Evolutionary conservation across 2,329 filamentous ascomycete genomes (phyloP).

Genomic region (Colletotrichum simmondsii): DNA sequence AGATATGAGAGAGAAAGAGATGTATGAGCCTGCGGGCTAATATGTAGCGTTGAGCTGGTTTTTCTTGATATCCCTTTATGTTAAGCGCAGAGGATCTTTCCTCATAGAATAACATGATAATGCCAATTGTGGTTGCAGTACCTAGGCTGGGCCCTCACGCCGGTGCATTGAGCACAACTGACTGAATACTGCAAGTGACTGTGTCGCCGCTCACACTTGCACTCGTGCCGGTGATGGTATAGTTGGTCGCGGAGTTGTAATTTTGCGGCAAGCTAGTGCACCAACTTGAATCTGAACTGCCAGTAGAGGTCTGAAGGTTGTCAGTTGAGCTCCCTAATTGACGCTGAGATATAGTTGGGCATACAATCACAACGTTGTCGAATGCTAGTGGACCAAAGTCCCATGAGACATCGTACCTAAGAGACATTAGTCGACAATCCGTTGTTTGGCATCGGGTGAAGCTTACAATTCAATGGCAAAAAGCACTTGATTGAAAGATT

Average conservation of each 20-base stretch:
- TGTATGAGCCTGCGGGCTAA: neutral
- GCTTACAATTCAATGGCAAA: neutral
- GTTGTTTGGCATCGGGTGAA: neutral
- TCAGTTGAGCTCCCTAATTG: neutral
- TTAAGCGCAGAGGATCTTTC: neutral
- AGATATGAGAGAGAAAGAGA: neutral
- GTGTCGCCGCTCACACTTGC: neutral
- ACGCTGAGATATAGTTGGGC: neutral
- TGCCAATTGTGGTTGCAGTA: neutral
- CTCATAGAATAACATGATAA: neutral
- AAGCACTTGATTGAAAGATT: neutral
- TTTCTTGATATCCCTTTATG: conserved; percentile 23
- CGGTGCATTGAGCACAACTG: neutral
- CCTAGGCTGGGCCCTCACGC: neutral
- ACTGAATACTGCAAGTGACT: neutral
- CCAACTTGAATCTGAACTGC: neutral
- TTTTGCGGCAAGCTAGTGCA: neutral
- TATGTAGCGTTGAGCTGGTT: neutral
- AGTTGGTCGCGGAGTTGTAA: neutral
- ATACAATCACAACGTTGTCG: neutral
- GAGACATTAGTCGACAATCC: neutral
- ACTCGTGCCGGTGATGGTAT: neutral
- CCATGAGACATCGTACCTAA: neutral
- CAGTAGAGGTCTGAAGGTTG: neutral
- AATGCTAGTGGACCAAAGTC: neutral